Conservation (phyloP, 495 filamentous ascomycete genomes). For the Penicillium atrosanguineum region DNA sequence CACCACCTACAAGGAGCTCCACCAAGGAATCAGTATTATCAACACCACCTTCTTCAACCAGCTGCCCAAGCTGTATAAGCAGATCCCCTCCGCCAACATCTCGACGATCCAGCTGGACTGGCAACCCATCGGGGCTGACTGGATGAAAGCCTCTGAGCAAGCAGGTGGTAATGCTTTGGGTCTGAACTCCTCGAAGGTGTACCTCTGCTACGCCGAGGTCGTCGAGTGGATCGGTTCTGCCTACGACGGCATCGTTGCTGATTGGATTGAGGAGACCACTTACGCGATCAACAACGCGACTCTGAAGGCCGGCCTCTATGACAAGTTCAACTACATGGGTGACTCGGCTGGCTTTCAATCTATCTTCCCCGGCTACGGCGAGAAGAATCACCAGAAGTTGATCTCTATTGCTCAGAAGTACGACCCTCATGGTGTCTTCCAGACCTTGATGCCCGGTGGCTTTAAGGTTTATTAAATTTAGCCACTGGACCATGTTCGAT, state of each 20-base stretch:
- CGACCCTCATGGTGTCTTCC: constrained; percentile 51
- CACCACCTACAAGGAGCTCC: constrained; percentile 27
- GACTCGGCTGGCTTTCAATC: constrained; percentile 33
- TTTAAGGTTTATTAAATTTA: constrained; percentile 29
- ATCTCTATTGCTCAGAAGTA: constrained; percentile 40
- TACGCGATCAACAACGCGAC: constrained; percentile 35
- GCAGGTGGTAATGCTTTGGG: constrained; percentile 44
- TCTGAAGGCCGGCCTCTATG: constrained; percentile 28
- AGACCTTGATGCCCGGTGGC: constrained; percentile 42
- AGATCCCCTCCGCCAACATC: constrained; percentile 31
- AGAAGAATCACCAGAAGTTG: constrained; percentile 37
- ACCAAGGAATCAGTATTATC: constrained; percentile 34
- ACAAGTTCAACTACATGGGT: constrained; percentile 35
- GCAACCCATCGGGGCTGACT: constrained; percentile 46
- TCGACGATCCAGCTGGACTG: constrained; percentile 40
- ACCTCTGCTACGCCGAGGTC: constrained; percentile 39
- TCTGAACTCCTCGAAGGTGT: constrained; percentile 32
- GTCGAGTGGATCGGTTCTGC: constrained; percentile 36
- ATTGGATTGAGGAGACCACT: constrained; percentile 35
- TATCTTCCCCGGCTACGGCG: constrained; percentile 47
- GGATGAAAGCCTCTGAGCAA: constrained; percentile 31
- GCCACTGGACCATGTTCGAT: too few species aligned
- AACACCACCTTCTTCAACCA: constrained; percentile 36
- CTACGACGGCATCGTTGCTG: constrained; percentile 29
- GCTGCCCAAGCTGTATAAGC: constrained; percentile 29